Evolutionary conservation across 176 grass and related monocot genomes (phyloP).

Genomic region (Triticum turgidum): DNA sequence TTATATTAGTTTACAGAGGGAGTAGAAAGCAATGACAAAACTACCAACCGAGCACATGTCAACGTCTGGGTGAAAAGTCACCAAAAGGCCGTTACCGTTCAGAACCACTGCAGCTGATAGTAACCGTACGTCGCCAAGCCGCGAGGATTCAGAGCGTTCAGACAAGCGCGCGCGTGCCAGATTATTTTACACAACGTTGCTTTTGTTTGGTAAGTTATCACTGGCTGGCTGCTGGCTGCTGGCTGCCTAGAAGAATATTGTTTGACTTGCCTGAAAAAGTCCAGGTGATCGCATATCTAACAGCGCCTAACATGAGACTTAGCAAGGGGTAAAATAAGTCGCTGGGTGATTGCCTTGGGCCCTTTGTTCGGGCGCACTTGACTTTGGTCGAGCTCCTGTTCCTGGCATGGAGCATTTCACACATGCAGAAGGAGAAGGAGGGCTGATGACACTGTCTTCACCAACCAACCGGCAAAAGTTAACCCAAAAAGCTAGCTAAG

Average conservation of each 20-base stretch:
- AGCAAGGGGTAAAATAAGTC: neutral
- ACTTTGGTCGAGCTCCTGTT: slow-evolving; percentile 21
- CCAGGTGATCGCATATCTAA: slow-evolving; percentile 24
- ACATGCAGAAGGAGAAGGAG: neutral
- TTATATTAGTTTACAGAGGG: no score
- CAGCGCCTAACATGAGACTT: slow-evolving; percentile 37
- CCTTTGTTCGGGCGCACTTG: slow-evolving; percentile 27
- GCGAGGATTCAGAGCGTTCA: neutral
- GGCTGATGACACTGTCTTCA: slow-evolving; percentile 15
- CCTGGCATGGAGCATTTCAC: neutral
- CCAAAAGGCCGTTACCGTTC: slow-evolving; percentile 25
- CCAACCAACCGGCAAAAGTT: slow-evolving; percentile 13
- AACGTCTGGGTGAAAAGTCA: slow-evolving; percentile 38
- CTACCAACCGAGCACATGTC: slow-evolving; percentile 1
- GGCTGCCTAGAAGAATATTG: neutral
- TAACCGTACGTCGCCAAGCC: slow-evolving; percentile 24
- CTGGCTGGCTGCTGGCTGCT: slow-evolving; percentile 23
- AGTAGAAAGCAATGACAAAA: neutral
- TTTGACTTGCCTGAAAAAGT: slow-evolving; percentile 19
- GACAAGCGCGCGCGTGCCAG: neutral
- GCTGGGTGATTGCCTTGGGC: neutral
- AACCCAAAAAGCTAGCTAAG: neutral
- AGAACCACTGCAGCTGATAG: neutral
- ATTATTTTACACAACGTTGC: neutral
- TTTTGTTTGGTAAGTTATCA: slow-evolving; percentile 39